Evolutionary conservation across 371 early-diverging fungal species (phyloP), one percentile per base, ranked within the genome.

Genomic region (Syncephalastrum contaminatum): DNA sequence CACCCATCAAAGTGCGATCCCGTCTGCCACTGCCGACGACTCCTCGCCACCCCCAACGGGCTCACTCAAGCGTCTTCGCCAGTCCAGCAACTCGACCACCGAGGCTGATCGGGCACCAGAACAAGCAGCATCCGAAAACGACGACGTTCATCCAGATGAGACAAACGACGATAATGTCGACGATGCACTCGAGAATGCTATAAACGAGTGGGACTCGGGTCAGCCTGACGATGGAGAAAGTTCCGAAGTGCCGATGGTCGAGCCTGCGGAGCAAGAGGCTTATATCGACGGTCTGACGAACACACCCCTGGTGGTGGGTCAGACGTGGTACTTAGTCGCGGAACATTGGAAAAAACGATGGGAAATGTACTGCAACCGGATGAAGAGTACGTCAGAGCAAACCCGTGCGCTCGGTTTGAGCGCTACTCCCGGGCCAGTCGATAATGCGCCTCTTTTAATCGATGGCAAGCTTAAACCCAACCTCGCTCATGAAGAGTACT

Each of bases 311-410:
- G 41, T 7, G 16, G 56, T 47, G 3, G 64, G 56, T 13, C 56
- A 58, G 10, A 52, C 53, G 18, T 63, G 64, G 64, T 63, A 55
- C 45, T 41, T 58, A 7, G 42, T 63, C 25, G 50, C 64, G n/a
- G 52, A 44, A 14, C 13, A 25, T 6, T 63, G 64, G 64, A 48
- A 45, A 12, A 19, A 15, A 13, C 44, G 56, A 5, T 63, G 64
- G 64, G 42, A 58, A 24, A 30, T 50, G 16, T 56, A 58, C 24
- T 58, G 58, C 27, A 44, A 14, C 12, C 64, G 64, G 16, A 16
- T 63, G n/a, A 27, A 44, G 13, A 63, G 64, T 20, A 4, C 41
- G 5, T 51, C 46, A 1, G 46, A 24, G 7, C 19, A 16, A 1
- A 63, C 59, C 20, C 47, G 59, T 27, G 51, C 36, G 2, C 42